Percentiles rank a stretch among this genome's conserved stretches.
Evolutionary conservation across 2,329 filamentous ascomycete species (phyloP).

Genomic region (Verruconis gallopava): DNA sequence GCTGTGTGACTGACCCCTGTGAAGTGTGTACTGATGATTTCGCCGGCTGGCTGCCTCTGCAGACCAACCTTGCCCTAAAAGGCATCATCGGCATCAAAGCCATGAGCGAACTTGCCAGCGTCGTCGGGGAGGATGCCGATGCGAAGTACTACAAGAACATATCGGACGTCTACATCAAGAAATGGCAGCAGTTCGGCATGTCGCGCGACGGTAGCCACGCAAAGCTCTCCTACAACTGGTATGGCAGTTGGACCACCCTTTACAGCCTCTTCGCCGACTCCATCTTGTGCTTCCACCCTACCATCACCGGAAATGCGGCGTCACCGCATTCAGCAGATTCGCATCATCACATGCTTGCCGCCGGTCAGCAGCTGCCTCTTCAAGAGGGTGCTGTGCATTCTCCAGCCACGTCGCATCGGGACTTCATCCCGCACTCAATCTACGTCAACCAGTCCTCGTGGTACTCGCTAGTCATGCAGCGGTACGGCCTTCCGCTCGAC

Average conservation of each 20-base stretch:
- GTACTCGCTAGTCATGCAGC: constrained; percentile 68
- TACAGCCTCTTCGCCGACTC: constrained; percentile 78
- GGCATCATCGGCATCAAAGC: constrained; percentile 72
- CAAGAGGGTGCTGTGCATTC: constrained; percentile 9
- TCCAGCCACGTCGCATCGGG: constrained; percentile 10
- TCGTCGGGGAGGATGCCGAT: constrained; percentile 46
- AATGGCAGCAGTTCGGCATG: constrained; percentile 61
- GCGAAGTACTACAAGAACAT: constrained; percentile 49
- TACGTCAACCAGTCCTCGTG: constrained; percentile 71
- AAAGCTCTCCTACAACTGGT: constrained; percentile 68
- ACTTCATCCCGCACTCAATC: constrained; percentile 61
- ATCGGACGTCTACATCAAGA: constrained; percentile 52
- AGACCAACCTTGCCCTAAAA: constrained; percentile 73
- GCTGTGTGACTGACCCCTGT: too few relatives aligned
- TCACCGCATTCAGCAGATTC: too few relatives aligned
- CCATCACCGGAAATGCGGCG: constrained; percentile 17
- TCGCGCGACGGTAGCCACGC: constrained; percentile 57
- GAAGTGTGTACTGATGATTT: constrained; percentile 71
- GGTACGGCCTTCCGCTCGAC: constrained; percentile 72
- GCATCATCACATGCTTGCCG: background rate
- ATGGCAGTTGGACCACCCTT: constrained; percentile 69
- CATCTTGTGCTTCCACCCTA: constrained; percentile 65
- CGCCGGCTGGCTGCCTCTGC: constrained; percentile 62
- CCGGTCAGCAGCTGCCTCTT: constrained; percentile 15
- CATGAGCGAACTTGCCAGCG: constrained; percentile 56